Base-by-base conservation (phyloP, 2,329 filamentous ascomycete genomes). In the Plectosphaerella plurivora region DNA sequence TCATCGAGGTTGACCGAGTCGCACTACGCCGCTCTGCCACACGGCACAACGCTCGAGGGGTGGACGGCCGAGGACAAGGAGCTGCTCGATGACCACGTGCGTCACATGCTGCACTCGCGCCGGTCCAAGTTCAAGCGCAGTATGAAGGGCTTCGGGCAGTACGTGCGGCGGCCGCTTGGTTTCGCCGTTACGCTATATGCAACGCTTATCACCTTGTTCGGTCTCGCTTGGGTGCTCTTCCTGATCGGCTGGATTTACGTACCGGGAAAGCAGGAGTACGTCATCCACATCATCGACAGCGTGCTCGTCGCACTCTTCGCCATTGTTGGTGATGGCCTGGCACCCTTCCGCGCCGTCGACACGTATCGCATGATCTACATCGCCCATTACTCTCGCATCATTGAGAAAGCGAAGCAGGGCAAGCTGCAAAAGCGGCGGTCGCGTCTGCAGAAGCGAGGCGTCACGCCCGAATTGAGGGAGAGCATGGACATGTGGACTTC, bases 241-340 rank as follows among this genome's bases (percentile, higher is more conserved):
- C 74, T 95, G 51, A 96, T 96, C 65, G 89, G 86, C 47, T 95
- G 90, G 90, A 89, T 94, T 64, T 91, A 91, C 57, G 86, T 93
- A 83, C 28, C 28, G 28, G 28, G 8, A 12, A 76, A 78, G 60
- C 87, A 93, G 65, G 72, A 82, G 4, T 93, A 89, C 57, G 68
- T 81, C 37, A 82, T 88, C 60, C 83, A 89, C 55, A 69, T 89
- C 47, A 88, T 89, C 57, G 86, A 89, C 68, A 84, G 86, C 59
- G 75, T 87, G 25, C 75, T 89, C 14, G 86, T 89, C 7, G 86
- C 84, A 11, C 75, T 89, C 7, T 89, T 89, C 57, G 84, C 81
- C 50, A 70, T 89, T 55, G 84, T 89, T 65, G 86, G 86, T 47
- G 86, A 88, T 59, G 86, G 86, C 3, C 70, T 89, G 33, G 83